Percentiles rank a stretch among this genome's conserved stretches.
Conservation (phyloP, 225 moss, liverwort and hornwort genomes). For the Antitrichia curtipendula region DNA sequence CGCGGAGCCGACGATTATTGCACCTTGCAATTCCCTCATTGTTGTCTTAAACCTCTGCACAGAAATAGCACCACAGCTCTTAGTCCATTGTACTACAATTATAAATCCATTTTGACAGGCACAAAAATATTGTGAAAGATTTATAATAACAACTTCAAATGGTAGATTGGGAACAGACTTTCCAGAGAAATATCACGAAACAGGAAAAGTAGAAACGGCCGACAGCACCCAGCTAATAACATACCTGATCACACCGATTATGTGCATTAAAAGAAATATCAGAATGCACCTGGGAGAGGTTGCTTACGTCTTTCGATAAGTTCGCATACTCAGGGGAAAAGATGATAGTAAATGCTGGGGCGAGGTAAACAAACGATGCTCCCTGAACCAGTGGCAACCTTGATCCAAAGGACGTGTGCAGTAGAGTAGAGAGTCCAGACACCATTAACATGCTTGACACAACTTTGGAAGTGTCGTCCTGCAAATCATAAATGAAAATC, state of each 20-base stretch:
- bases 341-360: conserved; percentile 67
- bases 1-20: conserved; percentile 52
- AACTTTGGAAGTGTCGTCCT: conserved; percentile 86
- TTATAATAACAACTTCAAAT: not conserved
- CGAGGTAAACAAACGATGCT: conserved; percentile 84
- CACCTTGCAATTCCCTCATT: conserved; percentile 90
- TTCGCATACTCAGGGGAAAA: conserved; percentile 45
- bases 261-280: not conserved
- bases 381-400: conserved; percentile 86
- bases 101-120: not conserved
- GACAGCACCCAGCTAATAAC: not conserved
- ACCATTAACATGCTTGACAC: conserved; percentile 84
- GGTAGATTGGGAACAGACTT: not conserved
- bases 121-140: not conserved
- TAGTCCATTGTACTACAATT: too few species aligned
- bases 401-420: conserved; percentile 76
- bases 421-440: conserved; percentile 69
- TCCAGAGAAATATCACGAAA: not conserved
- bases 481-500: not conserved
- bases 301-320: conserved; percentile 17
- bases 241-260: not conserved
- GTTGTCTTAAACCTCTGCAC: conserved; percentile 69
- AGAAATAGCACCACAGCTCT: not conserved
- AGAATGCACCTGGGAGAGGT: not conserved
- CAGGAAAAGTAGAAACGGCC: not conserved